Conservation (phyloP, 139 green algal genomes). For the Pedinophyceae sp. region DNA sequence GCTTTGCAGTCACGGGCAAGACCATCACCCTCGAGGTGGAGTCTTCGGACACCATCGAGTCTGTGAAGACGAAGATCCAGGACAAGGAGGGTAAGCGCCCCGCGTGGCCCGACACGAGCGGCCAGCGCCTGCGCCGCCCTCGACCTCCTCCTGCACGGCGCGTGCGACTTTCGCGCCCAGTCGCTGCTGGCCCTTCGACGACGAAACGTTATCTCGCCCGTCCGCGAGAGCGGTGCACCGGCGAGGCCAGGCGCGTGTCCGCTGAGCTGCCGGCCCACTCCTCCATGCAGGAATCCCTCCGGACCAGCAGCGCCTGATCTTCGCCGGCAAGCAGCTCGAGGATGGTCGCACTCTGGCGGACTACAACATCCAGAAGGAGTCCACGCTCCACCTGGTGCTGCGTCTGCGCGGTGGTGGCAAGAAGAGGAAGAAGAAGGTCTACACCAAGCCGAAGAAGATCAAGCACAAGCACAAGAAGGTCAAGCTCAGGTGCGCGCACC, state of each 20-base stretch:
- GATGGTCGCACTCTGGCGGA: slow-evolving; percentile 37
- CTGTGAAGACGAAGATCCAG: slow-evolving; percentile 22
- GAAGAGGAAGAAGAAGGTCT: slow-evolving; percentile 99
- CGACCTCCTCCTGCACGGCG: no score
- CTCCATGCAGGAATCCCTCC: slow-evolving; percentile 36
- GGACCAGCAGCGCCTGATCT: slow-evolving; percentile 58
- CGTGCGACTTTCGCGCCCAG: background rate
- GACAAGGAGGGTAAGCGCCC: slow-evolving; percentile 1
- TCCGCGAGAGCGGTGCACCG: no score
- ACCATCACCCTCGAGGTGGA: slow-evolving; percentile 22
- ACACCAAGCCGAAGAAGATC: slow-evolving; percentile 99
- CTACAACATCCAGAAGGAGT: slow-evolving; percentile 62
- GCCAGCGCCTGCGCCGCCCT: no score
- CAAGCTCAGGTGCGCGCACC: no score
- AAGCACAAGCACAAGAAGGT: slow-evolving; percentile 99
- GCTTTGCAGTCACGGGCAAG: slow-evolving; percentile 43
- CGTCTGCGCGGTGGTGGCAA: slow-evolving; percentile 89
- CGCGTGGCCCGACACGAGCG: no score
- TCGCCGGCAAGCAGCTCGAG: slow-evolving; percentile 57
- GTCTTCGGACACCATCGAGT: slow-evolving; percentile 24
- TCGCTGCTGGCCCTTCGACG: background rate
- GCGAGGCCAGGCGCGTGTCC: background rate
- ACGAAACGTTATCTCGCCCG: slow-evolving; percentile 1
- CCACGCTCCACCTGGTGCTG: slow-evolving; percentile 60
- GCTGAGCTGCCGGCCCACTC: background rate